Evolutionary conservation across 495 filamentous ascomycete genomes (phyloP).

Genomic region (Amniculicola lignicola): DNA sequence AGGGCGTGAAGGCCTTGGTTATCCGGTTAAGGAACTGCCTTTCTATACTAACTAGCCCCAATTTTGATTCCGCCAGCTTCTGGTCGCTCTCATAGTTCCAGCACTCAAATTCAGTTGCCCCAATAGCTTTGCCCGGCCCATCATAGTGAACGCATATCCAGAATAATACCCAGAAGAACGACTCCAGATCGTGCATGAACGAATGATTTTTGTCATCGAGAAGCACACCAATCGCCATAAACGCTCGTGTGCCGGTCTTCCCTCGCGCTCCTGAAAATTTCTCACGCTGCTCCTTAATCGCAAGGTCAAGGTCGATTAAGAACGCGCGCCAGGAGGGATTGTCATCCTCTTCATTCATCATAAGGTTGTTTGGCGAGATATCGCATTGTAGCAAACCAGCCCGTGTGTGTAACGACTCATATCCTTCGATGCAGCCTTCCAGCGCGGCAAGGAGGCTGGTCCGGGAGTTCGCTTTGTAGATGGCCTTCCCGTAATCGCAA

Average conservation of each 20-base stretch:
- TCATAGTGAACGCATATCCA: conserved; percentile 7
- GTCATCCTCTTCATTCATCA: conserved; percentile 43
- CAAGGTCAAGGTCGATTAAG: too few species aligned
- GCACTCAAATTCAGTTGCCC: conserved; percentile 3
- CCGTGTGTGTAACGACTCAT: conserved; percentile 38
- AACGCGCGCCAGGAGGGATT: conserved; percentile 39
- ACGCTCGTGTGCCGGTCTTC: too few species aligned
- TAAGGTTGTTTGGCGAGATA: conserved; percentile 44
- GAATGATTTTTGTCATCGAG: too few species aligned
- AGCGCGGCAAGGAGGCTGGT: conserved; percentile 41
- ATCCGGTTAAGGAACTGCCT: not conserved
- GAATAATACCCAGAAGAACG: too few species aligned
- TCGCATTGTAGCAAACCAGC: conserved; percentile 41
- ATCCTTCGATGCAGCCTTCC: conserved; percentile 37
- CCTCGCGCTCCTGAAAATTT: too few species aligned
- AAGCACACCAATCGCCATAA: too few species aligned
- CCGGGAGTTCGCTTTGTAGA: conserved; percentile 46
- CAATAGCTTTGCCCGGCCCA: conserved; percentile 9
- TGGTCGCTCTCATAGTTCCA: not conserved
- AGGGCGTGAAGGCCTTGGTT: conserved; percentile 3
- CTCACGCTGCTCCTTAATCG: too few species aligned
- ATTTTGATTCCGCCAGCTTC: conserved; percentile 3
- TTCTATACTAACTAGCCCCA: not conserved
- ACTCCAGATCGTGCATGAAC: too few species aligned
- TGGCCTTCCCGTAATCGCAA: conserved; percentile 43